Conservation (phyloP, 2,329 filamentous ascomycete genomes). For the Sporothrix euskadiensis region DNA sequence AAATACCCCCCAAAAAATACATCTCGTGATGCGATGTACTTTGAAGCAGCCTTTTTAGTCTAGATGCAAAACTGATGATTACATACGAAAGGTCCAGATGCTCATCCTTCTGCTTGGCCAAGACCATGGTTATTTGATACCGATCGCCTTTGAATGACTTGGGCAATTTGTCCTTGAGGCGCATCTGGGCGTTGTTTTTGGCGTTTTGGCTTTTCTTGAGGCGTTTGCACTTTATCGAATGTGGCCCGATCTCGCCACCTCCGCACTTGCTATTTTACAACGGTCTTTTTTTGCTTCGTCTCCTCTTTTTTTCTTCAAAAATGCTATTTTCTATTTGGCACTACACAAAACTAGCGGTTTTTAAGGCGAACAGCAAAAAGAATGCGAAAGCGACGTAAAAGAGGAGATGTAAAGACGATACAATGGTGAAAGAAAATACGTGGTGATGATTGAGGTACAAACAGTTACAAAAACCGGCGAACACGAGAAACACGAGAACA, state of each 20-base stretch:
- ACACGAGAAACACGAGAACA: background rate
- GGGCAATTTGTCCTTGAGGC: background rate
- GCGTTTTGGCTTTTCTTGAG: background rate
- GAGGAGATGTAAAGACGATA: background rate
- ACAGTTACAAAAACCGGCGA: background rate
- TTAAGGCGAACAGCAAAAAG: background rate
- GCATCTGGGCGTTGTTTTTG: no score
- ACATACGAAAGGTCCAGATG: background rate
- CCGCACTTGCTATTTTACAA: background rate
- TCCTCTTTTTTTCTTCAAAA: background rate
- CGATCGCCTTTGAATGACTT: background rate
- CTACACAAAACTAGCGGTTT: constrained; percentile 1
- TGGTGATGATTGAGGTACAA: background rate
- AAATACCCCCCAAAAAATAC: background rate
- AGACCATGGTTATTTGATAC: background rate
- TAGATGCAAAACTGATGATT: background rate
- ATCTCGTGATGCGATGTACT: background rate
- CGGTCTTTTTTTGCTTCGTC: background rate
- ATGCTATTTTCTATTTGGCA: background rate
- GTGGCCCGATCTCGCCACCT: background rate
- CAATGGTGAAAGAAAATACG: background rate
- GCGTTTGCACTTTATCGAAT: background rate
- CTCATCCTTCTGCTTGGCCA: background rate
- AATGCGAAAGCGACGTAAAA: background rate
- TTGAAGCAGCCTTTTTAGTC: background rate